Percentiles rank a stretch among this genome's conserved stretches.
phyloP scores from a whole-genome alignment of 2,329 filamentous ascomycete genomes.

The Phyllosticta capitalensis region DNA sequence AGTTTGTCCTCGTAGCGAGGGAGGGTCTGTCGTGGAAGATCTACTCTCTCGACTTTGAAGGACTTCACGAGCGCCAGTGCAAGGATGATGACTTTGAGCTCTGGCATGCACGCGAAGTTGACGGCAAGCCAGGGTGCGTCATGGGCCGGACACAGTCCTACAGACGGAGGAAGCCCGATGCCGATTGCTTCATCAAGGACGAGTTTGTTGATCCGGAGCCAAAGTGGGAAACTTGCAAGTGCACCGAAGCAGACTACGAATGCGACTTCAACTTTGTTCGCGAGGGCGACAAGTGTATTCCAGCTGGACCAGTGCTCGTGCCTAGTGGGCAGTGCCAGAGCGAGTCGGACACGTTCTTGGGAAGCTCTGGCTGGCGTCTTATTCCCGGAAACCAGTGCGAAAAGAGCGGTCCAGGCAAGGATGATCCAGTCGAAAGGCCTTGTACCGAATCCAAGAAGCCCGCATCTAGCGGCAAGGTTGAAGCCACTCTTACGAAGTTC shows the following conservation, averaged over 20 bases:
- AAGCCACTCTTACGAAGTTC: conserved; percentile 52
- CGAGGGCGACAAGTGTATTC: conserved; percentile 58
- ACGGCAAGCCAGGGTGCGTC: conserved; percentile 75
- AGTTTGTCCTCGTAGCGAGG: conserved; percentile 68
- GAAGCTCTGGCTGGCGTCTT: conserved; percentile 80
- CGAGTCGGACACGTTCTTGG: conserved; percentile 64
- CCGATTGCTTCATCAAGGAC: conserved; percentile 79
- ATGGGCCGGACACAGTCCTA: conserved; percentile 95
- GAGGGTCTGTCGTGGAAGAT: conserved; percentile 50
- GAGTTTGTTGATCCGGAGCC: conserved; percentile 72
- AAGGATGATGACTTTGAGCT: conserved; percentile 68
- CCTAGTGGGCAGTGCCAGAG: conserved; percentile 68
- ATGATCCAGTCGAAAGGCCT: conserved; percentile 54
- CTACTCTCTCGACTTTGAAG: conserved; percentile 74
- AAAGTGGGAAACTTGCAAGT: conserved; percentile 66
- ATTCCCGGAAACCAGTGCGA: conserved; percentile 58
- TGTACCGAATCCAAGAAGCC: conserved; percentile 55
- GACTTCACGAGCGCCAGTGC: conserved; percentile 72
- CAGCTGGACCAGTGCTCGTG: conserved; percentile 50
- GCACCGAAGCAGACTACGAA: conserved; percentile 78
- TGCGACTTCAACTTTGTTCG: conserved; percentile 88
- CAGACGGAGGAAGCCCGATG: conserved; percentile 72
- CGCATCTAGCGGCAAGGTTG: conserved; percentile 58
- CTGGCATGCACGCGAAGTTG: conserved; percentile 77
- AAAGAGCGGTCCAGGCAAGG: conserved; percentile 30